phyloP scores from a whole-genome alignment of 225 moss, liverwort and hornwort species.

The Ulota crispa region DNA sequence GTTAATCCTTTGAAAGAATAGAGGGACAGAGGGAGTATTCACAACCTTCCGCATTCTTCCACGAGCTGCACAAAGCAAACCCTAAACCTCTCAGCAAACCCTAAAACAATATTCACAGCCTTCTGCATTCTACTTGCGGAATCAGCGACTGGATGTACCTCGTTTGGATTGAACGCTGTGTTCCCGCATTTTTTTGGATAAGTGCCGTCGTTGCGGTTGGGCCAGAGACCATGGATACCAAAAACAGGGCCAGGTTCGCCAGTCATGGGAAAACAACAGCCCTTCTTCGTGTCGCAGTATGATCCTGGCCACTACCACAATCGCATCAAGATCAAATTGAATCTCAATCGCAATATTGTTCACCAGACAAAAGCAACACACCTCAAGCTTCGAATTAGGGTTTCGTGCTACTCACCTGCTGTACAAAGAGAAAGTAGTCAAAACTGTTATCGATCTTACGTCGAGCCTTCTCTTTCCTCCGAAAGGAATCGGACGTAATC shows the following conservation, averaged over 20 bases:
- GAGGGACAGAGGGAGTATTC: too few relatives aligned
- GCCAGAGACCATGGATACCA: constrained; percentile 90
- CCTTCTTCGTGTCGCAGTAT: constrained; percentile 58
- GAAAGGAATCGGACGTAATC: neutral
- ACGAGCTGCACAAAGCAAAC: neutral
- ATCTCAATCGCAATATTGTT: neutral
- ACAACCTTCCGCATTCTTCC: constrained; percentile 19
- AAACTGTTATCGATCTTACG: constrained; percentile 13
- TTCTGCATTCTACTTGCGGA: neutral
- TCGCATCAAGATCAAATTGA: neutral
- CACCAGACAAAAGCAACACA: neutral
- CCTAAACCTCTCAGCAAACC: neutral
- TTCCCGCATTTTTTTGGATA: constrained; percentile 59
- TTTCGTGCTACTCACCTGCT: constrained; percentile 34
- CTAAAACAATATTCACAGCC: neutral
- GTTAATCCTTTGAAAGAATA: too few relatives aligned
- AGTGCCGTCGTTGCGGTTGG: constrained; percentile 67
- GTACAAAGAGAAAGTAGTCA: constrained; percentile 50
- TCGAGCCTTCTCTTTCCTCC: neutral
- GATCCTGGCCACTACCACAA: constrained; percentile 83
- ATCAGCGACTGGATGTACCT: constrained; percentile 34
- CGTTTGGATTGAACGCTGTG: constrained; percentile 38
- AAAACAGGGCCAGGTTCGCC: constrained; percentile 69
- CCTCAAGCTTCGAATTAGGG: neutral
- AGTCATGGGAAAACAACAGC: constrained; percentile 70